Evolutionary conservation across 106 monocot species (phyloP), one percentile per base, ranked within the genome.

Genomic region (Acanthochlamys bracteata): DNA sequence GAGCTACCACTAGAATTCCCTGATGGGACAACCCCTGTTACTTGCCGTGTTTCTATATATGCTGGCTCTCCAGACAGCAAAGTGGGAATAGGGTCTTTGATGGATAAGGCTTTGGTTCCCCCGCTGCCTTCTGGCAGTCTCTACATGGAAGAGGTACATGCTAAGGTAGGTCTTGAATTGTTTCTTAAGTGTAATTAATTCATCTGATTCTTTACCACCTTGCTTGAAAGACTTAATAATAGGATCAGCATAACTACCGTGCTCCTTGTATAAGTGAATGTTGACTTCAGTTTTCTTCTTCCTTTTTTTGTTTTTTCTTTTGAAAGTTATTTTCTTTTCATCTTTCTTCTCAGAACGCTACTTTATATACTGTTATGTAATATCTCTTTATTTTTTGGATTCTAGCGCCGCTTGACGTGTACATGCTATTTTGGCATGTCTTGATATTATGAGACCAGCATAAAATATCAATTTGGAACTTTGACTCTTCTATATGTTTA

Each of bases 101-200:
- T 95, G 90, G 78, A 70, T 69, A 90, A 85, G 64, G 95, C 95
- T 60, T 57, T 76, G 57, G 73, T 74, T 78, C 90, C 87, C 71
- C 80, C 95, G 39, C 68, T 95, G 73, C 90, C 87, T 69, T 57
- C 78, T 71, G 87, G 84, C 45, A 85, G 82, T 75, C 75, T 90
- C 24, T 95, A 95, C 71, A 90, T 90, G 87, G 95, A 95, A 71
- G 95, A 95, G 67, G 90, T 95, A 17, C 90, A 82, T 76, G 84
- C 87, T 55, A 90, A 90, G 90, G 95, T 90, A 21, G 54, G 20
- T 20, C 13, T 65, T 66, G 8, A n/a, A 20, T 9, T 14, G 0
- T 9, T 39, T 58, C 12, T 60, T 12, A 60, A 1, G 6, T 33
- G 33, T 33, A 33, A 3, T 33, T 33, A 33, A 33, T 33, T 33